Evolutionary conservation across 1,139 yeast genomes (phyloP).

Genomic region (Hyphopichia khmerensis): DNA sequence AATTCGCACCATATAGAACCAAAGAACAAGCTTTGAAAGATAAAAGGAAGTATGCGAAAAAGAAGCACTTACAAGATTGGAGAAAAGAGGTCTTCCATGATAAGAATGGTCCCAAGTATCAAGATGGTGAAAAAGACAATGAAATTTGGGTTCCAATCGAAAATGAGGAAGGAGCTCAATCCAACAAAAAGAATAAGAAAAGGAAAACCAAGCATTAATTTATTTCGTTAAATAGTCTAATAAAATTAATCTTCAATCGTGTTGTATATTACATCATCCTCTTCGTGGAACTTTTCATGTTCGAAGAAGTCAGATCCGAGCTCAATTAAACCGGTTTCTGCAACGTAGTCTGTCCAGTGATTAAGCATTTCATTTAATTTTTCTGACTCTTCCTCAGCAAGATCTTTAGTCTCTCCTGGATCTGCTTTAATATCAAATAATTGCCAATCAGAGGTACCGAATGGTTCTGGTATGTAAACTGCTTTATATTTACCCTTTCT

Average conservation of each 20-base stretch:
- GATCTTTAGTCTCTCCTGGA: conserved; percentile 49
- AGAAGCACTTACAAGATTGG: conserved; percentile 85
- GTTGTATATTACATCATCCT: neutral
- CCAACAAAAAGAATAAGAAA: neutral
- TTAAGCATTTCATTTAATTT: conserved; percentile 38
- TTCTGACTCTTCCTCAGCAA: conserved; percentile 30
- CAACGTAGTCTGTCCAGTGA: conserved; percentile 54
- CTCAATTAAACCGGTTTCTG: conserved; percentile 54
- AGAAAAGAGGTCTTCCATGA: conserved; percentile 74
- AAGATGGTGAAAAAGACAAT: conserved; percentile 30
- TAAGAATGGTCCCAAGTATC: conserved; percentile 55
- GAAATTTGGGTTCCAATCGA: conserved; percentile 41
- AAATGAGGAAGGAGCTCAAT: conserved; percentile 4
- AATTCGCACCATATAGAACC: conserved; percentile 89
- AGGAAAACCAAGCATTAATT: neutral
- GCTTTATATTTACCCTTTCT: conserved; percentile 53
- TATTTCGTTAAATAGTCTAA: neutral
- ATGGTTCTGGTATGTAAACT: conserved; percentile 47
- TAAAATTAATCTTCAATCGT: neutral
- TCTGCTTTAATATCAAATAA: conserved; percentile 43
- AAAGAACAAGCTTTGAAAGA: conserved; percentile 73
- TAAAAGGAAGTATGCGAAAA: conserved; percentile 79
- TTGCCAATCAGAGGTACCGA: conserved; percentile 52
- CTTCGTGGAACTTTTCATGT: conserved; percentile 1
- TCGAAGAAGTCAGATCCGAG: conserved; percentile 13